Evolutionary conservation across 495 filamentous ascomycete genomes (phyloP).

Genomic region (Letharia lupina): DNA sequence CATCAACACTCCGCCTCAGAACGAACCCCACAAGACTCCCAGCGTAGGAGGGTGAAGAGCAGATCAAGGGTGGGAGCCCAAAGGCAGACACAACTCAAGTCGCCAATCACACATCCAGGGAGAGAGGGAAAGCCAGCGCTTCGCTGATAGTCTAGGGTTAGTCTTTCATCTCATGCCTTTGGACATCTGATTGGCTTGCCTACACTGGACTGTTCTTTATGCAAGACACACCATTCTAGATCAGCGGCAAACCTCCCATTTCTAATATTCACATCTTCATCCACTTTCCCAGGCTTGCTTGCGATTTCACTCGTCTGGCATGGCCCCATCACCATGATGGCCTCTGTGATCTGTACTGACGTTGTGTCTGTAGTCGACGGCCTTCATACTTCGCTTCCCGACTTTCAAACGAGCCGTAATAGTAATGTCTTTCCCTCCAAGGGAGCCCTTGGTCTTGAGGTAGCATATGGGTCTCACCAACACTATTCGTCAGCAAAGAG

Average conservation of each 20-base stretch:
- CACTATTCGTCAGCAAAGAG: slow-evolving; percentile 13
- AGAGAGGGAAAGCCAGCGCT: slow-evolving; percentile 19
- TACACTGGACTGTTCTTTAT: slow-evolving; percentile 36
- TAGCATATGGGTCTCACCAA: slow-evolving; percentile 12
- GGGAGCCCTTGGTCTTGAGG: slow-evolving; percentile 10
- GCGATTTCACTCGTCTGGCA: slow-evolving; percentile 9
- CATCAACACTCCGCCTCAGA: background rate
- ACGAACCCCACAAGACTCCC: background rate
- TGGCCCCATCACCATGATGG: slow-evolving; percentile 14
- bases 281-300: slow-evolving; percentile 18
- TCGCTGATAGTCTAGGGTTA: slow-evolving; percentile 18
- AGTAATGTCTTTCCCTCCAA: slow-evolving; percentile 17
- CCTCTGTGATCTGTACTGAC: slow-evolving; percentile 15
- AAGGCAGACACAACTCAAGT: slow-evolving; percentile 6
- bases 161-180: slow-evolving; percentile 5
- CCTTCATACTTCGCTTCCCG: slow-evolving; percentile 12
- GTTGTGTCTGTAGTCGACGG: slow-evolving; percentile 18
- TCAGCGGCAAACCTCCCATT: slow-evolving; percentile 35
- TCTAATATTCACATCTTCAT: slow-evolving; percentile 23
- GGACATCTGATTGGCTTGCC: slow-evolving; percentile 20
- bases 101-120: slow-evolving; percentile 17
- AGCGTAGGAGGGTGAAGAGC: background rate
- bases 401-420: slow-evolving; percentile 15
- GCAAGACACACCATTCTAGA: slow-evolving; percentile 32
- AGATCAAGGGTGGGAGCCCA: slow-evolving; percentile 6